These are phyloP conservation scores for Naganishia sp. DNA, from an alignment of 1,284 basidiomycete species.

Conservation along the genomic window DNA sequence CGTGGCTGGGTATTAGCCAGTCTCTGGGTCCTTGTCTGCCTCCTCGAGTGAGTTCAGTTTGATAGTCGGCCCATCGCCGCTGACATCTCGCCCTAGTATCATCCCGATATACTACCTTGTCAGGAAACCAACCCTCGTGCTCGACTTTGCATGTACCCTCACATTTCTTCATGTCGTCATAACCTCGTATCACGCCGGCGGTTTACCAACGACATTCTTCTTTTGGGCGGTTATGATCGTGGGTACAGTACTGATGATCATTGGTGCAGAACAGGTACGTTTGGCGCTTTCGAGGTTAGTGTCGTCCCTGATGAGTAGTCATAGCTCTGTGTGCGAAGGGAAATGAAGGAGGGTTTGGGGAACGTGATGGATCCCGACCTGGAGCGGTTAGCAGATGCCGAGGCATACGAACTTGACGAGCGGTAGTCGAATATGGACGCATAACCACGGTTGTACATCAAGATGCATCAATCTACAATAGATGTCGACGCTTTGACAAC, in stretches of 20 bases:
- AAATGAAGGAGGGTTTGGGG: slow-evolving; percentile 83
- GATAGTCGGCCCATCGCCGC: neutral
- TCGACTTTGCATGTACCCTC: slow-evolving; percentile 90
- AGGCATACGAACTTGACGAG: slow-evolving; percentile 31
- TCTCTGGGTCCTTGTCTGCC: slow-evolving; percentile 77
- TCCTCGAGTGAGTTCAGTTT: slow-evolving; percentile 67
- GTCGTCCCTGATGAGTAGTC: too few species aligned
- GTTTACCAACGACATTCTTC: slow-evolving; percentile 83
- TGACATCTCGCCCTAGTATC: slow-evolving; percentile 61
- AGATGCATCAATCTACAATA: neutral
- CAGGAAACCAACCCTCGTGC: slow-evolving; percentile 85
- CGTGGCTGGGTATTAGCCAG: slow-evolving; percentile 84
- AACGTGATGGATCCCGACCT: slow-evolving; percentile 45
- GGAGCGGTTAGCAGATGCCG: slow-evolving; percentile 24
- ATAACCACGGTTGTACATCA: neutral
- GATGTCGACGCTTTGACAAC: neutral
- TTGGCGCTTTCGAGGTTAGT: neutral
- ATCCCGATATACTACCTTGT: slow-evolving; percentile 83
- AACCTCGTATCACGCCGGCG: slow-evolving; percentile 85
- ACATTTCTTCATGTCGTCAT: slow-evolving; percentile 85
- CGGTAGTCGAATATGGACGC: neutral
- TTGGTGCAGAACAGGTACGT: slow-evolving; percentile 74
- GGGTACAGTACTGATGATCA: slow-evolving; percentile 73
- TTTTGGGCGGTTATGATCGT: slow-evolving; percentile 77
- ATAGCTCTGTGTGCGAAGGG: slow-evolving; percentile 78